These are phyloP conservation scores for Thermothelomyces thermophilus DNA, from an alignment of 2,329 filamentous ascomycete species.

Conservation along the genomic window DNA sequence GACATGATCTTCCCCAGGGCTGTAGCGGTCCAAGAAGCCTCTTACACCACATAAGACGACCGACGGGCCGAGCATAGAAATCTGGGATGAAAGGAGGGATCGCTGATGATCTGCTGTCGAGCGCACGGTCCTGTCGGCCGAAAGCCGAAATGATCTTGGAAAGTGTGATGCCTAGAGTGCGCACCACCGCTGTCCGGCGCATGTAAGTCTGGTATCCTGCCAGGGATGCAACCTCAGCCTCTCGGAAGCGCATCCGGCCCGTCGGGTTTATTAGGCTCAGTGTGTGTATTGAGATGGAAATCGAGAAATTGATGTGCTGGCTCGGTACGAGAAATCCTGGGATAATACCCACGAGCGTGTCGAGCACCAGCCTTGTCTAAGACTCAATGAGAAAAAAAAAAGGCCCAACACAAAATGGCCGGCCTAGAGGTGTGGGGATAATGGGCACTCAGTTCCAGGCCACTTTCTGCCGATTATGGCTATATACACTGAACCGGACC, in stretches of 20 bases:
- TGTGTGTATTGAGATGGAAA: neutral
- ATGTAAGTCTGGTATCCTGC: neutral
- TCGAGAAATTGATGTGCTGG: no score
- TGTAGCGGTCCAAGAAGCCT: slow-evolving; percentile 15
- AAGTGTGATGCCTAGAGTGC: no score
- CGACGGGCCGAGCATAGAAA: neutral
- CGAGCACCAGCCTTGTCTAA: no score
- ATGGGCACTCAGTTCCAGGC: no score
- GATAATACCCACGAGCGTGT: no score
- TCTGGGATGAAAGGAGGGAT: slow-evolving; percentile 5
- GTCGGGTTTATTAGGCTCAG: neutral
- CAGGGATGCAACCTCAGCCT: neutral
- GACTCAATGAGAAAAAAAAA: no score
- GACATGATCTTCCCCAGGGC: slow-evolving; percentile 18
- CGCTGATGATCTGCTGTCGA: neutral
- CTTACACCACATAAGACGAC: neutral
- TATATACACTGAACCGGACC: no score
- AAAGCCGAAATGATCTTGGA: no score
- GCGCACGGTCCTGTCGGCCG: neutral
- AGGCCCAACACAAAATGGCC: neutral
- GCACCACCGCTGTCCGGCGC: neutral
- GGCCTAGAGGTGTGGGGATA: no score
- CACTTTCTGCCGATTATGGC: no score
- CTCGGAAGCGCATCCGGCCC: neutral
- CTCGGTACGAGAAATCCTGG: no score